Percentiles rank a stretch among this genome's conserved stretches.
Conservation (phyloP, 441 rosid genomes). For the Pelargonium fulgidum region DNA sequence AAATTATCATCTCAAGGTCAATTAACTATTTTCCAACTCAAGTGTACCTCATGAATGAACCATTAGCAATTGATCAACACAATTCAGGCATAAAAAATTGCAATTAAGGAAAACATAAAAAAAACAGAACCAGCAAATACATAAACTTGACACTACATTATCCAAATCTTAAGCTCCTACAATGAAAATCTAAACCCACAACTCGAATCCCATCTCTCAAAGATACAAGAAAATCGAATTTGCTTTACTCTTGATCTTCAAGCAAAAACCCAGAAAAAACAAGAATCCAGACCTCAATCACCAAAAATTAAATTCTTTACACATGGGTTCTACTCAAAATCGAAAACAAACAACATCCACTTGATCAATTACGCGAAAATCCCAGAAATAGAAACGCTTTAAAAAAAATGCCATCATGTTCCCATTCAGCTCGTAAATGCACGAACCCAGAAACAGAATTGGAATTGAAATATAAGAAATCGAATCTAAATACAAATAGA, state of each 20-base stretch:
- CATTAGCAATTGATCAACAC: too few relatives aligned
- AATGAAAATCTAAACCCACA: too few relatives aligned
- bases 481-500: not conserved
- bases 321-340: not conserved
- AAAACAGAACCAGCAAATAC: too few relatives aligned
- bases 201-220: too few relatives aligned
- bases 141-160: too few relatives aligned
- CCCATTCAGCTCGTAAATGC: conserved; percentile 4
- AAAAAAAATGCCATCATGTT: not conserved
- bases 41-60: too few relatives aligned
- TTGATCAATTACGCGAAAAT: not conserved
- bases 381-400: not conserved
- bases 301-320: not conserved
- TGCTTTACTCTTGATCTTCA: too few relatives aligned
- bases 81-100: too few relatives aligned
- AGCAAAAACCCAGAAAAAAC: not conserved
- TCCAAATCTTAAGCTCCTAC: too few relatives aligned
- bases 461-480: not conserved
- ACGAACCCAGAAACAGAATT: not conserved
- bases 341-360: not conserved
- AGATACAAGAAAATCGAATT: too few relatives aligned
- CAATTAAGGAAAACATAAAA: too few relatives aligned
- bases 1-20: not conserved
- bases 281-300: not conserved
- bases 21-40: too few relatives aligned